Percentiles rank a stretch among this genome's conserved stretches.
Evolutionary conservation across 2,329 filamentous ascomycete species (phyloP).

Genomic region (Shiraia bambusicola): DNA sequence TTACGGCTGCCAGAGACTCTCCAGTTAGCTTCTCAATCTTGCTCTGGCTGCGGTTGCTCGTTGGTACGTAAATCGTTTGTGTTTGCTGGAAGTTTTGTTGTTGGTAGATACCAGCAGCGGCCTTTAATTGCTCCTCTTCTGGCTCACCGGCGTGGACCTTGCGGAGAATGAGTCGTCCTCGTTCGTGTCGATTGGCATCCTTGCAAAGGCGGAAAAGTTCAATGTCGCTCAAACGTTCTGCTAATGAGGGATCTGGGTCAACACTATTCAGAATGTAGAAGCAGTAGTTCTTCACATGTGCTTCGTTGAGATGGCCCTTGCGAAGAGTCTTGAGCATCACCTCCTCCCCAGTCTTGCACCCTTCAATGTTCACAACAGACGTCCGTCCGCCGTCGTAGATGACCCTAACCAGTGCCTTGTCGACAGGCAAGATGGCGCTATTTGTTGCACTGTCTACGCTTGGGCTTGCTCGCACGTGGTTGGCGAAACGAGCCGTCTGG

Average conservation of each 20-base stretch:
- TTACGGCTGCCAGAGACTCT: constrained; percentile 81
- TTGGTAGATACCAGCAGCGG: constrained; percentile 83
- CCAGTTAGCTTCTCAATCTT: constrained; percentile 90
- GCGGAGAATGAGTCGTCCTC: constrained; percentile 85
- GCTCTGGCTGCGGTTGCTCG: constrained; percentile 75
- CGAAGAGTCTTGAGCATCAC: constrained; percentile 86
- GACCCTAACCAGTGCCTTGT: constrained; percentile 87
- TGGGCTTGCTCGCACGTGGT: constrained; percentile 76
- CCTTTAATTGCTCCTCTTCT: constrained; percentile 79
- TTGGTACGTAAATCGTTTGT: constrained; percentile 59
- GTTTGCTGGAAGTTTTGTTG: constrained; percentile 76
- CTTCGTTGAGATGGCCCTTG: constrained; percentile 85
- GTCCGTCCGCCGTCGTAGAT: constrained; percentile 90
- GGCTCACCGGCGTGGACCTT: constrained; percentile 93
- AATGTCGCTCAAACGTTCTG: constrained; percentile 78
- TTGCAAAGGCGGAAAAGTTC: constrained; percentile 91
- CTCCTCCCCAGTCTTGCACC: constrained; percentile 88
- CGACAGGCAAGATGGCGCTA: constrained; percentile 80
- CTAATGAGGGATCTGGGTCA: constrained; percentile 78
- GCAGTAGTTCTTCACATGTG: constrained; percentile 92
- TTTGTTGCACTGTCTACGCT: constrained; percentile 75
- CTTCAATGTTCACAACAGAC: constrained; percentile 90
- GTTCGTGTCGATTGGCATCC: constrained; percentile 79
- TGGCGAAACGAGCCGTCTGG: constrained; percentile 62
- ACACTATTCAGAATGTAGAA: constrained; percentile 90